Evolutionary conservation across 495 filamentous ascomycete genomes (phyloP).

Genomic region (Collariella sp.): DNA sequence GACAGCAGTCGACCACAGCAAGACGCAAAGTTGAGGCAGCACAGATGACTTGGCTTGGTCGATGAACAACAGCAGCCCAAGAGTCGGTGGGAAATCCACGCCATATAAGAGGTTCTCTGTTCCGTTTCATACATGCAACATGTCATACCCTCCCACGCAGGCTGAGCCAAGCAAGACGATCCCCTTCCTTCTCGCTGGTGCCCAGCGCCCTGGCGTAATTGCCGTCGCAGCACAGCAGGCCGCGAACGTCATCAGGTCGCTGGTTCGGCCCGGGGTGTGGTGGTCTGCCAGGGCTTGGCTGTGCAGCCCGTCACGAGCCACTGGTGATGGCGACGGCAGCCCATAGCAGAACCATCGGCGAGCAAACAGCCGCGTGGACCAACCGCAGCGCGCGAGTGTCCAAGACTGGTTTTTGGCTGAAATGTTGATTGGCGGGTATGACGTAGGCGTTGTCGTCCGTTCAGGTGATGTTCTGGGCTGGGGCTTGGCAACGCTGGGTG

Average conservation of each 20-base stretch:
- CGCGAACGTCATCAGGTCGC: background rate
- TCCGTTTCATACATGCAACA: background rate
- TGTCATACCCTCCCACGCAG: too few species aligned
- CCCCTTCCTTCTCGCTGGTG: background rate
- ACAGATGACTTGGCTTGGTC: background rate
- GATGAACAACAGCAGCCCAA: background rate
- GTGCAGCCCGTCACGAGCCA: background rate
- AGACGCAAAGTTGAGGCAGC: background rate
- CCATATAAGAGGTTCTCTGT: slow-evolving; percentile 1
- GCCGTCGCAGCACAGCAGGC: background rate
- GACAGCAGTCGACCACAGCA: background rate
- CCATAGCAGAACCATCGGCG: background rate
- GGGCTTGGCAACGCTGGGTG: slow-evolving; percentile 7
- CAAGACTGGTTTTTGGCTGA: slow-evolving; percentile 11
- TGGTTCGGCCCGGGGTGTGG: background rate
- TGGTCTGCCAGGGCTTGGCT: slow-evolving; percentile 5
- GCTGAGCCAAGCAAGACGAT: background rate
- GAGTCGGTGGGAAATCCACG: background rate
- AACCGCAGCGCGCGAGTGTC: background rate
- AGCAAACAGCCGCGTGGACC: background rate
- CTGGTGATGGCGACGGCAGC: background rate
- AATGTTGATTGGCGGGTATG: slow-evolving; percentile 13
- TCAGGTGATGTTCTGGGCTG: slow-evolving; percentile 1
- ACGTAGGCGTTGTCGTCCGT: slow-evolving; percentile 8
- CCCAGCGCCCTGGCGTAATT: slow-evolving; percentile 3